Conservation (phyloP, 805 yeast species). For the Wickerhamiella alocasiicola region DNA sequence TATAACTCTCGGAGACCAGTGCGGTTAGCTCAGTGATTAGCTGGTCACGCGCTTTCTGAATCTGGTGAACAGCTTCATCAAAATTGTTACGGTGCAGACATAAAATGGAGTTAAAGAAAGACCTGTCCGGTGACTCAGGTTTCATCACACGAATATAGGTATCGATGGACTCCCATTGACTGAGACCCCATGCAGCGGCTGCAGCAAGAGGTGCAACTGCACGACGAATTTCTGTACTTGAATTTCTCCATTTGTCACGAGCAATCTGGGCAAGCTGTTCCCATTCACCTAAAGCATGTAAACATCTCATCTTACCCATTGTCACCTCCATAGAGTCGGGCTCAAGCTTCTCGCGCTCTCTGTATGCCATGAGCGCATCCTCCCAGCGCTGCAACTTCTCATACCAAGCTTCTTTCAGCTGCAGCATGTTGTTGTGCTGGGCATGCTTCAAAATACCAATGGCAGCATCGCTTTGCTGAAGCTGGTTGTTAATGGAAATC, state of each 20-base stretch:
- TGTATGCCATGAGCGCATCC: slow-evolving; percentile 86
- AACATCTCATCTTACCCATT: slow-evolving; percentile 96
- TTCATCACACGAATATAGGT: slow-evolving; percentile 83
- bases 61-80: slow-evolving; percentile 66
- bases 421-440: slow-evolving; percentile 65
- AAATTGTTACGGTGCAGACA: slow-evolving; percentile 78
- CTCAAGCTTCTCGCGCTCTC: slow-evolving; percentile 52
- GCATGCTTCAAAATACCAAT: slow-evolving; percentile 93
- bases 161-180: slow-evolving; percentile 95
- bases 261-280: slow-evolving; percentile 80
- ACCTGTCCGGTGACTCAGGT: slow-evolving; percentile 82
- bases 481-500: slow-evolving; percentile 82
- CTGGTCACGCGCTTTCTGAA: slow-evolving; percentile 73
- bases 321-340: slow-evolving; percentile 64
- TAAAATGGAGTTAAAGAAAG: slow-evolving; percentile 86
- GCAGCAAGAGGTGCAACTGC: slow-evolving; percentile 95
- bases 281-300: slow-evolving; percentile 99
- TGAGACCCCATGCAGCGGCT: slow-evolving; percentile 97
- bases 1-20: slow-evolving; percentile 86
- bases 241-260: slow-evolving; percentile 66
- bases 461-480: slow-evolving; percentile 96
- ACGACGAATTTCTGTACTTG: slow-evolving; percentile 61
- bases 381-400: slow-evolving; percentile 97
- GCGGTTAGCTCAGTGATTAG: slow-evolving; percentile 90
- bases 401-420: slow-evolving; percentile 93